Evolutionary conservation across 2,329 filamentous ascomycete genomes (phyloP).

Genomic region (Sordariomycetes sp.): DNA sequence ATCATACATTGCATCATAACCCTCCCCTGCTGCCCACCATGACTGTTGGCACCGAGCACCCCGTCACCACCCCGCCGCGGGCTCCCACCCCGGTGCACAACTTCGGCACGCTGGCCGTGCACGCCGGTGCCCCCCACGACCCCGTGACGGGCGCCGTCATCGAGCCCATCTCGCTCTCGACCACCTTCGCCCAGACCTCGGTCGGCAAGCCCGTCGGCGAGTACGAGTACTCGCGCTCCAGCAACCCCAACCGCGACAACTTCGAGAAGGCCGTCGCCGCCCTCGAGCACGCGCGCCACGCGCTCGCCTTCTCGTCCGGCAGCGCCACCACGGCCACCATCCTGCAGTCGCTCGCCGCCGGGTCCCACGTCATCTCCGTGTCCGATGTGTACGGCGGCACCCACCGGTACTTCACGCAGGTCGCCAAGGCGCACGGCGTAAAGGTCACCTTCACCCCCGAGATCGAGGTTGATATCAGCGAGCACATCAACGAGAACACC

Average conservation of each 20-base stretch:
- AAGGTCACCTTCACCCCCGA: conserved; percentile 87
- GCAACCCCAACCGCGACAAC: conserved; percentile 90
- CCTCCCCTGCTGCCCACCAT: conserved; percentile 9
- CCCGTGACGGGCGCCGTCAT: conserved; percentile 90
- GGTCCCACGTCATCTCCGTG: conserved; percentile 89
- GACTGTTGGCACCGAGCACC: conserved; percentile 16
- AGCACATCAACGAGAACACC: conserved; percentile 77
- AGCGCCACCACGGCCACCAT: conserved; percentile 89
- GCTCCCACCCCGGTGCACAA: conserved; percentile 54
- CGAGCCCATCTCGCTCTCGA: conserved; percentile 88
- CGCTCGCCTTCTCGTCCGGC: conserved; percentile 87
- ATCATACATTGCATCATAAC: neutral
- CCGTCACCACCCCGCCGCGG: conserved; percentile 14
- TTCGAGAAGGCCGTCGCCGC: conserved; percentile 87
- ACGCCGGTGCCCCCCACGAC: conserved; percentile 85
- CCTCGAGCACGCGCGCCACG: conserved; percentile 83
- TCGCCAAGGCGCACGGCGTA: conserved; percentile 86
- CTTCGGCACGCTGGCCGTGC: conserved; percentile 90
- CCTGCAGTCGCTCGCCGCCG: conserved; percentile 79
- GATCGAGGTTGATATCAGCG: conserved; percentile 77
- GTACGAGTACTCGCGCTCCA: conserved; percentile 88
- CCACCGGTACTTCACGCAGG: conserved; percentile 97
- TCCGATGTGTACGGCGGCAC: conserved; percentile 97
- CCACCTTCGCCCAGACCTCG: conserved; percentile 83
- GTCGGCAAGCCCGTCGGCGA: conserved; percentile 78